Conservation (phyloP, 305 asterid species). For the Vinca major region DNA sequence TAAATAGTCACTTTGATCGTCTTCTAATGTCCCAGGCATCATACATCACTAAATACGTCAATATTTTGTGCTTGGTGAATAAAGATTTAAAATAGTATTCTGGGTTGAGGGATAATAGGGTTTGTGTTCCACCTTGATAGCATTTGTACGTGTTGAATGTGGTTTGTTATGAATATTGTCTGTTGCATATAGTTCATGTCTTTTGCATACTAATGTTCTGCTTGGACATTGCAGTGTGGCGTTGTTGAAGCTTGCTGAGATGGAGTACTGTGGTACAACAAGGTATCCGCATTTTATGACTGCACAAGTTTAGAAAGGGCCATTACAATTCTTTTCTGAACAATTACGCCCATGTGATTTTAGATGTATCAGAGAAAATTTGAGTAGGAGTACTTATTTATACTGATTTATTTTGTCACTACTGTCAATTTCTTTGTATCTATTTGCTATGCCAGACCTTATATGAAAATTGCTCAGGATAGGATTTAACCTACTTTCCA, state of each 20-base stretch:
- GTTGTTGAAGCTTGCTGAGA: slow-evolving; percentile 60
- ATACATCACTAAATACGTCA: background rate
- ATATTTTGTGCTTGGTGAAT: background rate
- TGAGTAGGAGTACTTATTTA: background rate
- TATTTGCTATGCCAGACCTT: background rate
- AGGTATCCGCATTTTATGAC: slow-evolving; percentile 32
- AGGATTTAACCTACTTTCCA: background rate
- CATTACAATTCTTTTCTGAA: background rate
- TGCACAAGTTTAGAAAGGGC: background rate
- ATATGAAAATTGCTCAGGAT: background rate
- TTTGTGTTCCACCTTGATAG: background rate
- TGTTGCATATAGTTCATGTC: background rate
- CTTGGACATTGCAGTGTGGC: slow-evolving; percentile 48
- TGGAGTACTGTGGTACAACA: slow-evolving; percentile 83
- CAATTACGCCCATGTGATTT: background rate
- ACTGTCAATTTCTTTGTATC: background rate
- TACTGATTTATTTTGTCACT: slow-evolving; percentile 1
- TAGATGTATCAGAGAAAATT: background rate
- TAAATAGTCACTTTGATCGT: background rate
- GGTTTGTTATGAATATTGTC: background rate
- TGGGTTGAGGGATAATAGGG: background rate
- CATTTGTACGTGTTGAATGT: slow-evolving; percentile 1
- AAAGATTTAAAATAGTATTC: background rate
- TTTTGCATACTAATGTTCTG: background rate
- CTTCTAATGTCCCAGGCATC: background rate